Percentiles rank a stretch among this genome's conserved stretches.
Conservation (phyloP, 1,284 basidiomycete genomes). For the Sphagnurus paluster region DNA sequence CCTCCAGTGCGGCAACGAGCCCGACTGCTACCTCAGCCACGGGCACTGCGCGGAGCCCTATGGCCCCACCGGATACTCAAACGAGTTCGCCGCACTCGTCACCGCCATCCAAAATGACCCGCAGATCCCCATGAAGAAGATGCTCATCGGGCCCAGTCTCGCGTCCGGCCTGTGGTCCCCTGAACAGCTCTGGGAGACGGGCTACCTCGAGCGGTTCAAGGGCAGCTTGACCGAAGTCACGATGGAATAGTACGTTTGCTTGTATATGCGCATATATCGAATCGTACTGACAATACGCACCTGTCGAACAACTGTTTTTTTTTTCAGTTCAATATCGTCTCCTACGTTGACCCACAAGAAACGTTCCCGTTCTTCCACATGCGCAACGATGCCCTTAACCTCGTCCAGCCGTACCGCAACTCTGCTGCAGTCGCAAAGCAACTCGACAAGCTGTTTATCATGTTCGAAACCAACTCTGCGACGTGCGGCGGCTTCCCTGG, state of each 20-base stretch:
- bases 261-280: slow-evolving; percentile 18
- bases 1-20: slow-evolving; percentile 69
- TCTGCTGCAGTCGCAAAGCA: slow-evolving; percentile 43
- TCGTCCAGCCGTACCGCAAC: slow-evolving; percentile 50
- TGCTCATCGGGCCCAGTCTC: slow-evolving; percentile 63
- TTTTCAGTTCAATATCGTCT: slow-evolving; percentile 41
- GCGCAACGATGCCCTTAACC: slow-evolving; percentile 44
- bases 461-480: slow-evolving; percentile 78
- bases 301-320: slow-evolving; percentile 56
- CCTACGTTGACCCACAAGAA: slow-evolving; percentile 43
- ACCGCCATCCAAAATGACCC: slow-evolving; percentile 28
- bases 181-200: slow-evolving; percentile 55
- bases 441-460: slow-evolving; percentile 53
- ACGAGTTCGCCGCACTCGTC: slow-evolving; percentile 19
- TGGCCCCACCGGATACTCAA: slow-evolving; percentile 35
- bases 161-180: slow-evolving; percentile 51
- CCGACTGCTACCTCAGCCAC: slow-evolving; percentile 54
- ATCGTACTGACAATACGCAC: slow-evolving; percentile 29
- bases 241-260: slow-evolving; percentile 35
- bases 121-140: slow-evolving; percentile 40
- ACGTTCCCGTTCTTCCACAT: slow-evolving; percentile 56
- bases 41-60: slow-evolving; percentile 9
- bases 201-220: slow-evolving; percentile 50
- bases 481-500: slow-evolving; percentile 77
- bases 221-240: slow-evolving; percentile 47